Evolutionary conservation across 345 rosid species (phyloP), one percentile per base, ranked within the genome.

Genomic region (Lagerstroemia speciosa): DNA sequence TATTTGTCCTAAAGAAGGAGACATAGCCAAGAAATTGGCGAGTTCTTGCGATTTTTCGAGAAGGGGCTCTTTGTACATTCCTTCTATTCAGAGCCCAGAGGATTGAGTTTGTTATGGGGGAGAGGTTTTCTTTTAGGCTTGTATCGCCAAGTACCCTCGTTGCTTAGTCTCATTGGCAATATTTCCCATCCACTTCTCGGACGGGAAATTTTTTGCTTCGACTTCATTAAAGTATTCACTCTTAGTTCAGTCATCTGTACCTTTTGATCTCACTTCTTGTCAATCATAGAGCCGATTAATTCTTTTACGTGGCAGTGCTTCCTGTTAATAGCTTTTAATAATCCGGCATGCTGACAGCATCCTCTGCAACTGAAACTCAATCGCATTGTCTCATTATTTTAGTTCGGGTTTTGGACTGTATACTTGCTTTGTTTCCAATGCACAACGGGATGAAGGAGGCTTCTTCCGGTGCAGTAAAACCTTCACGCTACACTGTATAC

Each of bases 11-110:
- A 22, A 12, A 55, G 61, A 12, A 26, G 29, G 61, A 55, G 31
- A 26, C 31, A 27, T 14, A 27, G 17, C 16, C 15, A 15, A 30
- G 32, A 58, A 16, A 6, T 3, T 58, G 33, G 34, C 4, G 63
- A 58, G 63, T 58, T 27, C 63, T 30, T 29, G 63, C 4, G 5
- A 30, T 15, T 58, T 12, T 58, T 58, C 14, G 29, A 53, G 60
- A 24, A 58, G 33, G 15, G 63, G 27, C 63, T 58, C 63, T 58
- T 58, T 58, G 63, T 58, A 58, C 63, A 58, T 58, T 58, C 63
- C 33, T 58, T 58, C 63, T 58, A 20, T 53, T 53, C 24, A 30
- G 60, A 53, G n/a, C 29, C 60, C 9, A 24, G 6, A 30, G 60
- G 14, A 14, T 2, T 14, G 60, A 53, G 29, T 6, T 53, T n/a